Evolutionary conservation across 2,329 filamentous ascomycete species (phyloP), one percentile per base, ranked within the genome.

Genomic region (Chrysosporium keratinophilum): DNA sequence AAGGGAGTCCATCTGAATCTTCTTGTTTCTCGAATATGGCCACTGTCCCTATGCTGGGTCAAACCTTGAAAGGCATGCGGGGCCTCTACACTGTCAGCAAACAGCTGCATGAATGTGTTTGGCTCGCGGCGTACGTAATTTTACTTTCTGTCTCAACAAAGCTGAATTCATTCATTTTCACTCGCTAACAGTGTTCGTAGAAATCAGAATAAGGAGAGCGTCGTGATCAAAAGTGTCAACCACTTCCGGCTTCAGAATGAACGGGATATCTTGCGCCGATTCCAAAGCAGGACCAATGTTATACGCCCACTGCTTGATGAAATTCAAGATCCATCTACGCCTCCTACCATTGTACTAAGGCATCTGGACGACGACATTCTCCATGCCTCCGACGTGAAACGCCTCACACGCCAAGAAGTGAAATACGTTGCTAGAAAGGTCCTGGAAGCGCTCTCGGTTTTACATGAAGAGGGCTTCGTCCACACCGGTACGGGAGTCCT

Each of bases 231-330:
- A 47, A 57, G 55, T 35, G 55, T 60, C 15, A 4, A 17, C 3
- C 55, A 62, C 49, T 63, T 61, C 47, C 58, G 59, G 35, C 44
- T 64, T 31, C 46, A 62, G 12, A 66, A 64, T 35, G 62, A 64
- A 53, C 54, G 58, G 41, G 60, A 65, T 41, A 41, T 64, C 33
- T 56, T 64, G 9, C 40, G 50, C 28, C 61, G 51, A 34, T 64
- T 66, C 46, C 62, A 65, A 58, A 12, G 20, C n/a, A 48, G 37
- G 37, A 59, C 60, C 9, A 49, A 49, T 0, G 56, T 47, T 48
- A 37, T 63, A 23, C 62, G 59, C 14, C 59, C 60, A 12, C 50
- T 64, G 17, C 46, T 64, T 40, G 60, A 65, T 50, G 61, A 64
- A 41, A 55, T 64, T 23, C 28, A 54, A 15, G 58, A 61, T 19